Base-by-base conservation (phyloP, 225 moss, liverwort and hornwort species). In the Polytrichum formosum region DNA sequence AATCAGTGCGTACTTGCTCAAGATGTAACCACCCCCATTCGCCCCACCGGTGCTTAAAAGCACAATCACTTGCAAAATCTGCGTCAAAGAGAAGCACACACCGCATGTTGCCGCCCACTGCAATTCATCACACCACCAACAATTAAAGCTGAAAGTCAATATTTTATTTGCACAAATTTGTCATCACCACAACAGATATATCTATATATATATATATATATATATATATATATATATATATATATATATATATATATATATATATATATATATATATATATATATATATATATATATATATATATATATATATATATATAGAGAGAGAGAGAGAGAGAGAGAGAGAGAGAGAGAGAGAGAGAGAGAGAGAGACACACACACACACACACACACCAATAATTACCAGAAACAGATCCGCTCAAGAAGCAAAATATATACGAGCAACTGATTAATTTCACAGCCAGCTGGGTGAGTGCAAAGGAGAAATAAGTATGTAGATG, bases 41-140 rank as follows among this genome's bases (percentile, higher is more conserved):
- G 68, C 85, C 19, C 89, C 85, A 21, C 93, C 82, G 17, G 84
- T 91, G 19, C 71, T 73, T 2, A 93, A 78, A 63, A 93, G 29
- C 46, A 91, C 86, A 5, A 91, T 70, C 0, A 81, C 84, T 80
- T 81, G 84, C 67, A 87, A 5, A 20, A 93, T 72, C 1, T 75
- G 68, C 0, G 78, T 85, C 21, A 91, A 66, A 28, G 87, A 82
- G 53, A 82, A 90, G 85, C 82, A 76, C 54, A 86, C 74, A 71
- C 84, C 90, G 55, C 84, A 80, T 13, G 86, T 88, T 46, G 76
- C 77, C 25, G 85, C 93, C 76, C 85, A 89, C 80, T 87, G 84
- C 53, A 58, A 20, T 6, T 58, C 46, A 58, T 2, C 58, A n/a
- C 13, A 46, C 13, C 46, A 1, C 46, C 16, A 46, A 10, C 46